phyloP scores from a whole-genome alignment of 192 early-diverging fungal species.

The Coemansia sp. region DNA sequence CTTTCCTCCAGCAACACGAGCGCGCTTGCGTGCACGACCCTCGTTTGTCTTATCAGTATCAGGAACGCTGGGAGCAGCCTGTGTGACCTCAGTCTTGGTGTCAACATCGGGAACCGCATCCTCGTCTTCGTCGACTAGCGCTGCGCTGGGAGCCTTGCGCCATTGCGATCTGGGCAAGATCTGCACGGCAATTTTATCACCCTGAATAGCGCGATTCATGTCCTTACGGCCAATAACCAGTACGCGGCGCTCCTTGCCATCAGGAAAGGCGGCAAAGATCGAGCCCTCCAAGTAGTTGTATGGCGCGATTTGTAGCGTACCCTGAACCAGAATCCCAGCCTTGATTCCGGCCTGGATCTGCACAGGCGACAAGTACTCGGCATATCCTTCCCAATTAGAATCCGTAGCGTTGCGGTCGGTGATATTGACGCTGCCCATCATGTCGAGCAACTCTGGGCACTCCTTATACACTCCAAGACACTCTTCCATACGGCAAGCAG shows the following conservation, averaged over 20 bases:
- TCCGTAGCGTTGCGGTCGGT: conserved; percentile 40
- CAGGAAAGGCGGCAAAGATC: conserved; percentile 67
- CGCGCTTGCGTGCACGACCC: conserved; percentile 31
- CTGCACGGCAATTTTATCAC: conserved; percentile 88
- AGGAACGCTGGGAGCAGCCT: conserved; percentile 24
- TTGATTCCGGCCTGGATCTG: conserved; percentile 88
- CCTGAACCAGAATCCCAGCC: conserved; percentile 76
- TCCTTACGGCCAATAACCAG: conserved; percentile 79
- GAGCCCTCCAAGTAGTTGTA: conserved; percentile 92
- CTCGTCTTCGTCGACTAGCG: conserved; percentile 74
- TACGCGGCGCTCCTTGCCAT: conserved; percentile 74
- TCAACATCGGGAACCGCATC: conserved; percentile 53
- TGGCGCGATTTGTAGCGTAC: conserved; percentile 74
- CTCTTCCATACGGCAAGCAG: conserved; percentile 73
- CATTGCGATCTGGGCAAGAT: conserved; percentile 85
- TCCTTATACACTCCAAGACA: conserved; percentile 75
- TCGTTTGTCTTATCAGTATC: conserved; percentile 13
- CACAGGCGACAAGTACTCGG: conserved; percentile 72
- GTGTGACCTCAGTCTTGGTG: conserved; percentile 7
- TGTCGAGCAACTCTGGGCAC: conserved; percentile 88
- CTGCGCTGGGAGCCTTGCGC: conserved; percentile 70
- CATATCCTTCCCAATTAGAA: conserved; percentile 56
- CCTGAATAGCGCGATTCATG: conserved; percentile 91
- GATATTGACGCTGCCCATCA: conserved; percentile 69
- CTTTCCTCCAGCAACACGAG: conserved; percentile 22